phyloP scores from a whole-genome alignment of 1,139 yeast species.

The Magnusiomyces tetraspermus region DNA sequence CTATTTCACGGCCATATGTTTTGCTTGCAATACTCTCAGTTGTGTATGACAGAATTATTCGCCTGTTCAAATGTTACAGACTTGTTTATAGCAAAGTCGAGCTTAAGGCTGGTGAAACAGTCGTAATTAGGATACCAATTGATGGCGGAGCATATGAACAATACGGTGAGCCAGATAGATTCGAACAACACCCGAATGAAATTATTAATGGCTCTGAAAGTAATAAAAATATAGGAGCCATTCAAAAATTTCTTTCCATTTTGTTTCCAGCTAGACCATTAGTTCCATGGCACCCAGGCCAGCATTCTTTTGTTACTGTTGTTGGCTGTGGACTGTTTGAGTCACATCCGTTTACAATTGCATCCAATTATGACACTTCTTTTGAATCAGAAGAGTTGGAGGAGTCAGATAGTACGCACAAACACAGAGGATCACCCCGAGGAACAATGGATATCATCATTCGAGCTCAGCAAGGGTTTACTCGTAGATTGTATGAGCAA shows the following conservation, averaged over 20 bases:
- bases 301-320: slow-evolving; percentile 23
- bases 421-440: no score
- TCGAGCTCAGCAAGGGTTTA: slow-evolving; percentile 25
- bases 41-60: slow-evolving; percentile 20
- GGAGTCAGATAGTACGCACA: no score
- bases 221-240: neutral
- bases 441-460: slow-evolving; percentile 21
- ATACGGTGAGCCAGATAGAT: neutral
- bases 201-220: neutral
- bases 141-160: neutral
- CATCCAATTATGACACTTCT: slow-evolving; percentile 18
- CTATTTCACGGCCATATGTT: slow-evolving; percentile 22
- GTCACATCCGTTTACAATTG: slow-evolving; percentile 24
- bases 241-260: neutral
- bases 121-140: slow-evolving; percentile 20
- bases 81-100: slow-evolving; percentile 17
- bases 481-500: slow-evolving; percentile 17
- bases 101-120: slow-evolving; percentile 22
- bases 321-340: slow-evolving; percentile 20
- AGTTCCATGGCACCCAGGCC: slow-evolving; percentile 23
- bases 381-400: neutral
- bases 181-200: neutral
- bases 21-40: slow-evolving; percentile 20
- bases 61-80: slow-evolving; percentile 20
- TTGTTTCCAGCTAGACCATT: slow-evolving; percentile 13